Conservation (phyloP, 129 eudicot species). For the Helianthus tuberosus region DNA sequence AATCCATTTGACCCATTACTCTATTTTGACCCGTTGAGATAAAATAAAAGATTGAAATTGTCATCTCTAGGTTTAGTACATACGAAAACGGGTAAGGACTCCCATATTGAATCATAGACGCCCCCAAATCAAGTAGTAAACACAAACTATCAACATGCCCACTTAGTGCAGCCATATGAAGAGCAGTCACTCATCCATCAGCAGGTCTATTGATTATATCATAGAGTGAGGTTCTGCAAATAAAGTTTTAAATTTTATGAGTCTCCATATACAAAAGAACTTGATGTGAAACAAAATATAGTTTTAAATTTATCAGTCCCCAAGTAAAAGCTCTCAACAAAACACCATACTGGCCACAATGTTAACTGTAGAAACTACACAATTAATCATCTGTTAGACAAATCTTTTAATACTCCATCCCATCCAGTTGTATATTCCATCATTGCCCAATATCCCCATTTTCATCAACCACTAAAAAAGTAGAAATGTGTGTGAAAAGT, state of each 20-base stretch:
- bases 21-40: not conserved
- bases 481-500: too few species aligned
- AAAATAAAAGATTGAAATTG: not conserved
- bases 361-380: too few species aligned
- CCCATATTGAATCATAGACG: constrained; percentile 81
- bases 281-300: too few species aligned
- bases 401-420: too few species aligned
- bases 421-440: too few species aligned
- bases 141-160: constrained; percentile 81
- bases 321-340: too few species aligned
- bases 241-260: not conserved
- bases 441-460: too few species aligned
- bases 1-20: not conserved
- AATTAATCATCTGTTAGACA: too few species aligned
- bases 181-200: constrained; percentile 96
- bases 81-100: not conserved
- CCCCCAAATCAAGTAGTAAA: constrained; percentile 88
- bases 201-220: constrained; percentile 75
- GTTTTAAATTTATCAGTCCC: too few species aligned
- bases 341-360: too few species aligned
- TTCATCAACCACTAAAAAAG: too few species aligned
- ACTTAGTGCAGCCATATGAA: constrained; percentile 98
- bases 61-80: not conserved
- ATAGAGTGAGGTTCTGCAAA: constrained; percentile 54
- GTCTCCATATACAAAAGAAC: constrained; percentile 11